Evolutionary conservation across 108 stramenopile species (phyloP), one percentile per base, ranked within the genome.

Genomic region (Epithemia pelagica): DNA sequence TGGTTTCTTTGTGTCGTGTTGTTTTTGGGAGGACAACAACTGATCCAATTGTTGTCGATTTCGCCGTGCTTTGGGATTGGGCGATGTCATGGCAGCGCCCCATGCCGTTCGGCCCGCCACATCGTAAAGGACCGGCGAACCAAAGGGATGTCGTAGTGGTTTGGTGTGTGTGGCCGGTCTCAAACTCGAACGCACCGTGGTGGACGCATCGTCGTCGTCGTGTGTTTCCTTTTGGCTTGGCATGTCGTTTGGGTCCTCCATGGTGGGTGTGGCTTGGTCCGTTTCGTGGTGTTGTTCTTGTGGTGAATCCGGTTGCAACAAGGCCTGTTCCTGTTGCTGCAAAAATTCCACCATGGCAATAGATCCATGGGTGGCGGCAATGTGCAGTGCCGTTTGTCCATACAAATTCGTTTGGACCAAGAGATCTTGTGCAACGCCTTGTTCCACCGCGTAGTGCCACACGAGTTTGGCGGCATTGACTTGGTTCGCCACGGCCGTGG

Each of bases 371-470:
- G 81, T 75, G 1, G 89, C 85, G 8, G 88, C 88, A 71, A 90
- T 74, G 66, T 92, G 92, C n/a, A 93, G 69, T n/a, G 92, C 80
- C 54, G 95, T 92, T 24, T 74, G 73, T 1, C 95, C 95, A 27
- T 71, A 74, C 26, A 83, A 61, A 67, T 92, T 87, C 20, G 73
- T 57, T 25, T 83, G 62, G 10, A 10, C 37, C 37, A 46, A 46
- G 10, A 46, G 15, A 26, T 26, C 46, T 46, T 46, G 37, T 46
- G 5, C 10, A 1, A 33, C 30, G 1, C 5, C 30, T 2, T 33
- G 19, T 19, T 59, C 32, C n/a, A 56, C 29, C 21, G 57, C 78
- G 0, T 58, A 8, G 15, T 79, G 71, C 56, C 77, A 32, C 28
- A 79, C 28, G 23, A 84, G 52, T 24, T 66, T 32, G 8, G 74